Conservation (phyloP, 2,329 filamentous ascomycete species). For the Nothomitra cinnamomea region DNA sequence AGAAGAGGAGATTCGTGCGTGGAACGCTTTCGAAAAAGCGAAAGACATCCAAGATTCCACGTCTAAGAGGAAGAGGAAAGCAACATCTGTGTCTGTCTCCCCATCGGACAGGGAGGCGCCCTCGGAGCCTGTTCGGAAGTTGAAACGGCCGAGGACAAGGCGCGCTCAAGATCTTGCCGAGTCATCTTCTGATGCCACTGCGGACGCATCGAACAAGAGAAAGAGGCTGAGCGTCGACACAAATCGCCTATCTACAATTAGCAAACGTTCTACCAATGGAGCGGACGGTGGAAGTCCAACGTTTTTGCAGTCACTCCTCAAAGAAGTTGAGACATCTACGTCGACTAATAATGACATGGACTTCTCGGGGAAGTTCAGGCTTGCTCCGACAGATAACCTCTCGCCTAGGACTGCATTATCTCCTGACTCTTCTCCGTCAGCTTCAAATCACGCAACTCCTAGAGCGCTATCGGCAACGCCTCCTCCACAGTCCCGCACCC, state of each 20-base stretch:
- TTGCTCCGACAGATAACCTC: constrained; percentile 22
- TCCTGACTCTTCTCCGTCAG: constrained; percentile 46
- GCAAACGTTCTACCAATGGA: not conserved
- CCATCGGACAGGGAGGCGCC: constrained; percentile 46
- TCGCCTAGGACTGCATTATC: constrained; percentile 35
- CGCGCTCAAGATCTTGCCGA: constrained; percentile 8
- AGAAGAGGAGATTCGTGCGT: constrained; percentile 65
- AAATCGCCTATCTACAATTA: not conserved
- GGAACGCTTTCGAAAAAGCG: constrained; percentile 80
- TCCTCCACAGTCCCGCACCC: constrained; percentile 42
- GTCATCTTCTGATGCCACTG: constrained; percentile 9
- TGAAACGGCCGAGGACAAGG: constrained; percentile 23
- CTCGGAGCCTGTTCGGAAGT: constrained; percentile 55
- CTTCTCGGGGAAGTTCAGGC: constrained; percentile 20
- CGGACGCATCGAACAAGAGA: not conserved
- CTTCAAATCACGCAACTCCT: constrained; percentile 49
- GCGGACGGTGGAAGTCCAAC: constrained; percentile 41
- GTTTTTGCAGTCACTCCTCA: constrained; percentile 71
- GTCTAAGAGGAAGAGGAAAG: constrained; percentile 53
- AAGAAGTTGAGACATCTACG: constrained; percentile 57
- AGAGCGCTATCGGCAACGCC: constrained; percentile 52
- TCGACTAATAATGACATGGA: constrained; percentile 25
- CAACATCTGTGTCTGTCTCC: constrained; percentile 51
- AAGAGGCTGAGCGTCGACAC: not conserved
- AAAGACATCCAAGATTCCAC: constrained; percentile 45